Conservation (phyloP, 225 moss, liverwort and hornwort species). For the Antitrichia curtipendula region DNA sequence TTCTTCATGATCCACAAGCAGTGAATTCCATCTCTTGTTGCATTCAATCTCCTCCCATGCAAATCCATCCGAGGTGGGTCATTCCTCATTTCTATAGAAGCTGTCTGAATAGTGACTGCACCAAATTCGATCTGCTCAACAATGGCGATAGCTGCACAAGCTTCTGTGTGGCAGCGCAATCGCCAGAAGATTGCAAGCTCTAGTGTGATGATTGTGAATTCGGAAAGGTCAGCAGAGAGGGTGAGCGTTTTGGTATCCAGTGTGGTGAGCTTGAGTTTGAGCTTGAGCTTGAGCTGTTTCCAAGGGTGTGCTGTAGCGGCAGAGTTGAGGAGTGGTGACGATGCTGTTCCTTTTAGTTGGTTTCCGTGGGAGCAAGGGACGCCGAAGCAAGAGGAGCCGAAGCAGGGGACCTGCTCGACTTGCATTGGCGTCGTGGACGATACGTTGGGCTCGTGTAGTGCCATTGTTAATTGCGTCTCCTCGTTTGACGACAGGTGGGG, state of each 20-base stretch:
- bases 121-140: neutral
- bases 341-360: neutral
- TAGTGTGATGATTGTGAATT: neutral
- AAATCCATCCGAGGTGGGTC: neutral
- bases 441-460: slow-evolving; percentile 71
- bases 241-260: neutral
- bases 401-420: slow-evolving; percentile 64
- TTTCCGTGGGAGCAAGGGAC: slow-evolving; percentile 32
- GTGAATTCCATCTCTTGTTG: neutral
- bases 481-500: slow-evolving; percentile 83
- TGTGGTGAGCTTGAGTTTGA: neutral
- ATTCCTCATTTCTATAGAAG: neutral
- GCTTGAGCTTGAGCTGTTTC: neutral
- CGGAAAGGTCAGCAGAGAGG: neutral
- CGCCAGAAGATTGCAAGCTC: neutral
- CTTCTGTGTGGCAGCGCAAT: slow-evolving; percentile 8
- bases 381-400: slow-evolving; percentile 37
- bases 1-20: neutral
- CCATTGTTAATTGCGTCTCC: slow-evolving; percentile 65
- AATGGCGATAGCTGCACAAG: neutral
- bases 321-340: neutral
- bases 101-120: neutral
- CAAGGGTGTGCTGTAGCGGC: slow-evolving; percentile 12
- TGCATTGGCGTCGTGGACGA: slow-evolving; percentile 95
- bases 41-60: neutral